Evolutionary conservation across 2,329 filamentous ascomycete genomes (phyloP).

Genomic region (Didymosphaeria variabile): DNA sequence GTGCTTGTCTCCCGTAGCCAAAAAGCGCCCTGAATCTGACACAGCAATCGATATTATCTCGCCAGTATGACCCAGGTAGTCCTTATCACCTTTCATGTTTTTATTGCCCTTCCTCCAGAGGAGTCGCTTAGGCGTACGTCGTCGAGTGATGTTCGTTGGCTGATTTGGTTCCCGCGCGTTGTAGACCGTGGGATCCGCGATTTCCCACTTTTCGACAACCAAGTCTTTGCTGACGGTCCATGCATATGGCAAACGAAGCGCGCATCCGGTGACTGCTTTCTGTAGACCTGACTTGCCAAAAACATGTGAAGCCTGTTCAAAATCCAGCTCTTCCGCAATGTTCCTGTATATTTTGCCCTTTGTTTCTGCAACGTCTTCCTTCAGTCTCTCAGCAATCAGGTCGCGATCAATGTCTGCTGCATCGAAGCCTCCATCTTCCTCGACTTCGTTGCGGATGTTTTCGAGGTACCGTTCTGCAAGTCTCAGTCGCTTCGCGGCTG

Average conservation of each 20-base stretch:
- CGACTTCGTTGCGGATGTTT: slow-evolving; percentile 79
- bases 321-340: slow-evolving; percentile 77
- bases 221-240: slow-evolving; percentile 92
- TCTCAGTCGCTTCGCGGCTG: slow-evolving; percentile 83
- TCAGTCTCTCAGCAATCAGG: slow-evolving; percentile 82
- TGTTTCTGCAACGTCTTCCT: slow-evolving; percentile 89
- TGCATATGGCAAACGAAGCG: slow-evolving; percentile 78
- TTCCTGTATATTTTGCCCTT: slow-evolving; percentile 89
- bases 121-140: slow-evolving; percentile 70
- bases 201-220: slow-evolving; percentile 86
- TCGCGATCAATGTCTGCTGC: slow-evolving; percentile 93
- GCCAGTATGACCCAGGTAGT: slow-evolving; percentile 75
- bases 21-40: slow-evolving; percentile 86
- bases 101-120: slow-evolving; percentile 69
- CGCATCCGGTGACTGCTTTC: slow-evolving; percentile 79
- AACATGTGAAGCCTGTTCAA: slow-evolving; percentile 71
- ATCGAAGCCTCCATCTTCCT: slow-evolving; percentile 86
- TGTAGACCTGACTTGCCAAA: slow-evolving; percentile 83
- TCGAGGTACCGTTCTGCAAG: slow-evolving; percentile 93
- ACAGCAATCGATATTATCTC: slow-evolving; percentile 85
- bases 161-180: slow-evolving; percentile 28
- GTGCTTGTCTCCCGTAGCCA: slow-evolving; percentile 90
- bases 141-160: slow-evolving; percentile 59
- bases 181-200: slow-evolving; percentile 64
- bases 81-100: slow-evolving; percentile 67